These are phyloP conservation scores for Phyllachora maydis DNA, from an alignment of 2,329 filamentous ascomycete species.

Conservation along the genomic window DNA sequence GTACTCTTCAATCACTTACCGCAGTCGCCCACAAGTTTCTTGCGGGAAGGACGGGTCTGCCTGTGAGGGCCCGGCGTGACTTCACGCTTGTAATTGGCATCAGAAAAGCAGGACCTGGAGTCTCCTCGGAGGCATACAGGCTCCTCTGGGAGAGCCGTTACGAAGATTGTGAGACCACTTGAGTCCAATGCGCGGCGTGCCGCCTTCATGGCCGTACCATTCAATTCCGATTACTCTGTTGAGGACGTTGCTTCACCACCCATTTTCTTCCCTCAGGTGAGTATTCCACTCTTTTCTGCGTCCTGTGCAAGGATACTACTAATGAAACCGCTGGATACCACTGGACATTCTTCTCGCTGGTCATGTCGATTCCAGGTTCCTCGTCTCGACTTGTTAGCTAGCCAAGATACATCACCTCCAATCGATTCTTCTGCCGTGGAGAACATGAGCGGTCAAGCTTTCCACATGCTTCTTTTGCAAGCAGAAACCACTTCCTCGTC, in stretches of 20 bases:
- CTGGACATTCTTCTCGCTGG: too few species aligned
- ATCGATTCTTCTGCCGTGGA: too few species aligned
- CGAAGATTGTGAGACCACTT: conserved; percentile 12
- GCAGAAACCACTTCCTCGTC: too few species aligned
- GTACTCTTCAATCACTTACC: conserved; percentile 8
- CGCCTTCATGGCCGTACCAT: conserved; percentile 5
- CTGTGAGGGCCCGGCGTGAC: conserved; percentile 11
- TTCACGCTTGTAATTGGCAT: conserved; percentile 12
- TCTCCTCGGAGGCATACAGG: conserved; percentile 1
- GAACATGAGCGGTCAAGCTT: too few species aligned
- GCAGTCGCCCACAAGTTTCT: conserved; percentile 6
- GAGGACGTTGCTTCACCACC: conserved; percentile 12
- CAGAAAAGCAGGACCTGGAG: conserved; percentile 12
- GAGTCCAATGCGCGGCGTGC: conserved; percentile 13
- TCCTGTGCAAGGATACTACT: conserved; percentile 9
- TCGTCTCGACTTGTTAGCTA: too few species aligned
- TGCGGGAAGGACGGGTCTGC: conserved; percentile 7
- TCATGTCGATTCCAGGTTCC: too few species aligned
- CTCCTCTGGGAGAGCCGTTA: conserved; percentile 6
- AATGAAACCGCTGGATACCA: too few species aligned
- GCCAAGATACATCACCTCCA: too few species aligned
- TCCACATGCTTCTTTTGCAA: too few species aligned
- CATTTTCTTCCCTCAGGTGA: conserved; percentile 8
- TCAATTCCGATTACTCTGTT: conserved; percentile 14
- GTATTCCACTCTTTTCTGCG: conserved; percentile 3